Base-by-base conservation (phyloP, 2,329 filamentous ascomycete genomes). In the Stenocarpella maydis region DNA sequence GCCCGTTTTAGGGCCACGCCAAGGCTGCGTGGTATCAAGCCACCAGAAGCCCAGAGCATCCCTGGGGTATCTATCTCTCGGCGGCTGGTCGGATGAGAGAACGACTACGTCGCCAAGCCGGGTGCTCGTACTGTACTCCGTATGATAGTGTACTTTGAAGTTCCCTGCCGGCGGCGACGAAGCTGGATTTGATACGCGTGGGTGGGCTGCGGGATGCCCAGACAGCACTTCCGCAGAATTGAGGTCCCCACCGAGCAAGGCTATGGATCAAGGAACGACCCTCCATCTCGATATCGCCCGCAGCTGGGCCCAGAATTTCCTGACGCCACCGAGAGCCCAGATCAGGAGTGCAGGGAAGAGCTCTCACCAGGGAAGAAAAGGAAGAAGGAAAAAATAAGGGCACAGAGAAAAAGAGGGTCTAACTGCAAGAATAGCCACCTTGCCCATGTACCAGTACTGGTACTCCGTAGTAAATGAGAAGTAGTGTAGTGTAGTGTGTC, bases 201-300 rank as follows among this genome's bases (percentile, higher is more conserved):
- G 28, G 58, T 63, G 58, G 58, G 58, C 43, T 37, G 43, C 58
- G 58, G 58, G 28, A 34, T 63, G 43, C 58, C 58, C n/a, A 49
- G 43, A 49, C 58, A 49, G 58, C 58, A 63, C 58, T 63, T 49
- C 58, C 58, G 58, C 58, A 41, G 58, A 63, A 63, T 49, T 63
- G 43, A 37, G 58, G 58, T 19, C n/a, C 58, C 58, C 41, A 49
- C 58, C 58, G 19, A 21, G 41, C 39, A 26, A 45, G 37, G 37
- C 41, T 19, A 7, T 31, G 41, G 28, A 63, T 9, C 58, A 63
- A 63, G 58, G 58, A 49, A n/a, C 6, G 28, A 63, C 58, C 58
- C 58, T 63, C 43, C 58, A 63, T 49, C 26, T 63, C 17, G 58
- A 63, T 49, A 63, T 63, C 43, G 58, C 26, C 28, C 43, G 15